phyloP scores from a whole-genome alignment of 495 filamentous ascomycete genomes.

The Aspergillus asperescens region DNA sequence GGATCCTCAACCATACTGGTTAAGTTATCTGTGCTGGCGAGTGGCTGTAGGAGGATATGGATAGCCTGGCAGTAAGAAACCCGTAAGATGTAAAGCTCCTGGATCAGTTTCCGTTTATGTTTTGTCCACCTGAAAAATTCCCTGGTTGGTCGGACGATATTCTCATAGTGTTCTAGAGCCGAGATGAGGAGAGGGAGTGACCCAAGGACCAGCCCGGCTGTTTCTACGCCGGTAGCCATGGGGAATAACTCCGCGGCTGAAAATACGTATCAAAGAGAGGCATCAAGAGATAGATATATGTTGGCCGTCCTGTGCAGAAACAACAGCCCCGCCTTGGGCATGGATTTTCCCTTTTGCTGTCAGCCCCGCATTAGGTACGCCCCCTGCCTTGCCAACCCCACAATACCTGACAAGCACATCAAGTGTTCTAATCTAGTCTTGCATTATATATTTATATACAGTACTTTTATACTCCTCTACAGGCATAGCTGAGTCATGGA shows the following conservation, averaged over 20 bases:
- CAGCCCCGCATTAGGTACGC: too few relatives aligned
- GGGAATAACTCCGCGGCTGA: too few relatives aligned
- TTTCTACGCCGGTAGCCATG: neutral
- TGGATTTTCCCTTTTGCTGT: too few relatives aligned
- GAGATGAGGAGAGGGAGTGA: neutral
- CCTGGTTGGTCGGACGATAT: neutral
- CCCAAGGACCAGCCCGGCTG: neutral
- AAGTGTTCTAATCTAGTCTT: neutral
- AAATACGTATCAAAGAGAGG: neutral
- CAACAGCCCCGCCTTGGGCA: too few relatives aligned
- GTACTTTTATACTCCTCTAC: too few relatives aligned
- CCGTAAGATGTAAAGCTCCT: neutral
- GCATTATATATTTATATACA: neutral
- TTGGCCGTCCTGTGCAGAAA: neutral
- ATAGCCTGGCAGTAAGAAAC: neutral
- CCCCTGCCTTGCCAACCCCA: too few relatives aligned
- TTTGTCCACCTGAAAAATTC: neutral
- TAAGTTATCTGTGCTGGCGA: neutral
- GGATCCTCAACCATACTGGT: neutral
- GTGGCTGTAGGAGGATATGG: neutral
- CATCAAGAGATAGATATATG: neutral
- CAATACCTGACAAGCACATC: too few relatives aligned
- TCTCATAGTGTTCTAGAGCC: neutral
- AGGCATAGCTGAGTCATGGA: neutral
- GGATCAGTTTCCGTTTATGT: neutral